A percentile compares a stretch with the other conserved stretches of the same genome.
phyloP scores from a whole-genome alignment of 768 basidiomycete genomes.

The Asterophora parasitica region DNA sequence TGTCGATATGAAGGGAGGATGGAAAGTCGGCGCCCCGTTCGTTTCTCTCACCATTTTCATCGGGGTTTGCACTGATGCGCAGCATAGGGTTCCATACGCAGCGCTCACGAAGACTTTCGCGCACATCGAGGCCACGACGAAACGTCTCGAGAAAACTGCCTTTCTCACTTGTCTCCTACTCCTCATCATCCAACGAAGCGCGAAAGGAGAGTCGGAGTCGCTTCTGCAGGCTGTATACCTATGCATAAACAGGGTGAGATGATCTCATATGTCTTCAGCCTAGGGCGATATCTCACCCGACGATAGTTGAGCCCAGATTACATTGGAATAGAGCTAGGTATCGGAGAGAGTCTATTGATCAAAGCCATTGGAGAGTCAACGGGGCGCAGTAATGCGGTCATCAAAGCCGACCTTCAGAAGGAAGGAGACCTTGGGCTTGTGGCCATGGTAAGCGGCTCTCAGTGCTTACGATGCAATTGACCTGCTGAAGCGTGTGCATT shows the following conservation, averaged over 20 bases:
- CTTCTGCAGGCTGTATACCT: constrained; percentile 90
- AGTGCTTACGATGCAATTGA: not conserved
- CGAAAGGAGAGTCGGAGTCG: constrained; percentile 64
- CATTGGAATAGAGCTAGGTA: constrained; percentile 90
- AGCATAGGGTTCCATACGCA: constrained; percentile 82
- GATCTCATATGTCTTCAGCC: not conserved
- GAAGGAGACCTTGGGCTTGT: constrained; percentile 95
- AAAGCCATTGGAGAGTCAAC: constrained; percentile 96
- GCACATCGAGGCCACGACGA: constrained; percentile 90
- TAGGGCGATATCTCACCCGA: constrained; percentile 6
- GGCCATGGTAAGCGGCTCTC: constrained; percentile 65
- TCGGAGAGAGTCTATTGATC: constrained; percentile 90
- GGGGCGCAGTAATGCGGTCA: constrained; percentile 73
- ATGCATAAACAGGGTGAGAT: constrained; percentile 87
- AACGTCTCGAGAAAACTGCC: constrained; percentile 88
- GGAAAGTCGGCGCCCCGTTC: constrained; percentile 83
- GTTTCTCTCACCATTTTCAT: constrained; percentile 25
- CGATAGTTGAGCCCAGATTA: constrained; percentile 90
- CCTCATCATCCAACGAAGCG: constrained; percentile 84
- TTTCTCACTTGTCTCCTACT: constrained; percentile 85
- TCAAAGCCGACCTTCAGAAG: constrained; percentile 91
- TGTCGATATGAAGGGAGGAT: constrained; percentile 75
- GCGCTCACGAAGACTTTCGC: constrained; percentile 86
- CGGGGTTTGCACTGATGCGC: not conserved
- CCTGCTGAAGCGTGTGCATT: not conserved